Percentiles rank a stretch among this genome's conserved stretches.
Evolutionary conservation across 169 alveolate genomes (phyloP).

Genomic region (Eimeria tenella): DNA sequence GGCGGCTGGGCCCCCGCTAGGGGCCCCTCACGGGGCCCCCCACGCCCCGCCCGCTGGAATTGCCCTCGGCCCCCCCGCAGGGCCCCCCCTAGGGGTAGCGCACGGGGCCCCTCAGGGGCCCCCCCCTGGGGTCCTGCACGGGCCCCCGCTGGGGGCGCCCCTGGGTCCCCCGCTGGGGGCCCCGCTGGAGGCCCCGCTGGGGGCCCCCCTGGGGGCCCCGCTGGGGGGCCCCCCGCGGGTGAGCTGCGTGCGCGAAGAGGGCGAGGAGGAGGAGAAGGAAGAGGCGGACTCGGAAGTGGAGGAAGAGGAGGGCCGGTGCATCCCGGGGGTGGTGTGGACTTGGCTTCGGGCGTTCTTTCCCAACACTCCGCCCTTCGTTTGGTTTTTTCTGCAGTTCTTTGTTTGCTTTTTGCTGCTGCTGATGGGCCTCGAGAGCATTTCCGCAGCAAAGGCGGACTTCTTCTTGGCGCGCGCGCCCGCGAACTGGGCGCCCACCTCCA

Average conservation of each 20-base stretch:
- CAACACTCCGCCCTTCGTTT: slow-evolving; percentile 66
- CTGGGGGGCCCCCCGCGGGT: background rate
- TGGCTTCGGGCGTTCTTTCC: slow-evolving; percentile 67
- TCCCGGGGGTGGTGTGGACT: background rate
- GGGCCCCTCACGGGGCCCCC: too few relatives aligned
- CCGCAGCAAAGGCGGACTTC: slow-evolving; percentile 49
- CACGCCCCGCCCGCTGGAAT: too few relatives aligned
- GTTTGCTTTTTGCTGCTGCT: slow-evolving; percentile 54
- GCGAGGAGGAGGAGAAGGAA: slow-evolving; percentile 48
- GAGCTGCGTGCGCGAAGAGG: slow-evolving; percentile 1
- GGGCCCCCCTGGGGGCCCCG: background rate
- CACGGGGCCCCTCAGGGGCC: background rate
- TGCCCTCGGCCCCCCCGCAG: too few relatives aligned
- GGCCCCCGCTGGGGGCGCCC: background rate
- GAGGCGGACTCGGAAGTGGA: slow-evolving; percentile 32
- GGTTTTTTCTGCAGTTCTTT: slow-evolving; percentile 36
- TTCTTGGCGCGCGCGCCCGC: slow-evolving; percentile 61
- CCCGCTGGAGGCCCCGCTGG: background rate
- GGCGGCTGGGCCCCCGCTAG: too few relatives aligned
- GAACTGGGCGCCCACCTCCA: slow-evolving; percentile 54
- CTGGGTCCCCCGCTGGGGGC: background rate
- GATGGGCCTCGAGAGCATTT: slow-evolving; percentile 60
- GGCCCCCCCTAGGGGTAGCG: too few relatives aligned
- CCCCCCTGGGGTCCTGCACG: background rate
- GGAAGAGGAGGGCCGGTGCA: slow-evolving; percentile 59